Base-by-base conservation (phyloP, 495 filamentous ascomycete species). In the Penicillium atrosanguineum region DNA sequence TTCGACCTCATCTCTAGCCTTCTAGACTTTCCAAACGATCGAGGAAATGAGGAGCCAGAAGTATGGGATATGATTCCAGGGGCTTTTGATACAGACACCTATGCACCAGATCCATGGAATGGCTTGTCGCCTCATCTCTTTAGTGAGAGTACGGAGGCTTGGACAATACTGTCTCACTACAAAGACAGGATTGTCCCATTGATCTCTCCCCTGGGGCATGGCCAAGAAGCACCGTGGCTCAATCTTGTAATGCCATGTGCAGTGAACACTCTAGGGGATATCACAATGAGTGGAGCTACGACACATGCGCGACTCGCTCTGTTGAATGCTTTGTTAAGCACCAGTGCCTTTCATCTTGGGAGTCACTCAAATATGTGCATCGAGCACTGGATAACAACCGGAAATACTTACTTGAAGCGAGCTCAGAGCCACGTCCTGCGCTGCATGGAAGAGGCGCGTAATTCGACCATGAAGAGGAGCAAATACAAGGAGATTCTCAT, bases 401-500 rank as follows among this genome's bases (percentile, higher is more conserved):
- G 47, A 1, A 39, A 50, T 16, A 12, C 15, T 2, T 60, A 61
- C 21, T 11, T 60, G 37, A 31, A 15, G 34, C 54, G 37, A 3
- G 57, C 61, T 4, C 38, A 57, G 39, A 20, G 31, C 9, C 53
- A 61, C 36, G 46, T 63, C 4, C 7, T 52, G 11, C 16, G 46
- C 25, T 61, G 53, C 31, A 46, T 56, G 40, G 51, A 64, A 23
- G 53, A 56, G 12, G 42, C 16, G 5, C 37, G 48, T 23, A 25
- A 37, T 1, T 48, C 53, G 2, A n/a, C 16, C 1, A 18, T n/a
- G 3, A 61, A 52, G 15, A 52, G 12, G 14, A 50, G 54, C 41
- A 64, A 64, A 36, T 64, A 64, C 15, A 64, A 64, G 39, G 61
- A 64, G 34, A 49, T 61, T 12, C 37, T 64, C 4, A 61, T 61